These are phyloP conservation scores for Myochromella boudieri DNA, from an alignment of 768 basidiomycete species.

Conservation along the genomic window DNA sequence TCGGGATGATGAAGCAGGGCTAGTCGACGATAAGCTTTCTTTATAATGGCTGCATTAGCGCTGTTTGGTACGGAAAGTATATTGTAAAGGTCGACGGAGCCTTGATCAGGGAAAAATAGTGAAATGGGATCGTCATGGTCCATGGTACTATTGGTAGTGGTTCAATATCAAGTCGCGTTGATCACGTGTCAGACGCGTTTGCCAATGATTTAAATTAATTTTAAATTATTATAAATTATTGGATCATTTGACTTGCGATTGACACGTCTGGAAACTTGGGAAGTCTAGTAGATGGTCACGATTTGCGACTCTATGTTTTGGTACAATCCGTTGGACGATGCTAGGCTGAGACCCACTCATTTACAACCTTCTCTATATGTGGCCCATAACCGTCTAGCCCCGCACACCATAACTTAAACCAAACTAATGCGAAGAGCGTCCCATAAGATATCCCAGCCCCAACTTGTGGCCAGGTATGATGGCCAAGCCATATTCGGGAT, in stretches of 20 bases:
- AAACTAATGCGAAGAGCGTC: conserved; percentile 45
- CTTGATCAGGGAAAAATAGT: conserved; percentile 77
- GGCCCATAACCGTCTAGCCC: conserved; percentile 18
- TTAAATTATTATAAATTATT: no score
- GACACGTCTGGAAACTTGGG: no score
- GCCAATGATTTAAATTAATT: no score
- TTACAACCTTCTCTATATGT: conserved; percentile 8
- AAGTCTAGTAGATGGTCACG: no score
- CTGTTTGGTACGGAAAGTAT: conserved; percentile 58
- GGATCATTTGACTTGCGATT: no score
- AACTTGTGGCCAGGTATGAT: conserved; percentile 75
- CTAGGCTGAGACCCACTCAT: background rate
- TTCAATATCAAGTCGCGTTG: conserved; percentile 8
- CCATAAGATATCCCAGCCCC: conserved; percentile 59
- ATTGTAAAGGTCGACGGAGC: conserved; percentile 73
- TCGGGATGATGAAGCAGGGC: conserved; percentile 89
- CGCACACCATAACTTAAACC: conserved; percentile 59
- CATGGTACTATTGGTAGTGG: conserved; percentile 47
- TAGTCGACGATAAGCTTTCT: conserved; percentile 80
- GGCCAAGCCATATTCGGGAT: conserved; percentile 74
- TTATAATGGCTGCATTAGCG: conserved; percentile 67
- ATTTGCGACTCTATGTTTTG: no score
- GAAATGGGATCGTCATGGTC: conserved; percentile 70
- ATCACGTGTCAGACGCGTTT: conserved; percentile 10
- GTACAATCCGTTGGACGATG: no score